Evolutionary conservation across 1,284 basidiomycete species (phyloP).

Genomic region (Irpex lacteus): DNA sequence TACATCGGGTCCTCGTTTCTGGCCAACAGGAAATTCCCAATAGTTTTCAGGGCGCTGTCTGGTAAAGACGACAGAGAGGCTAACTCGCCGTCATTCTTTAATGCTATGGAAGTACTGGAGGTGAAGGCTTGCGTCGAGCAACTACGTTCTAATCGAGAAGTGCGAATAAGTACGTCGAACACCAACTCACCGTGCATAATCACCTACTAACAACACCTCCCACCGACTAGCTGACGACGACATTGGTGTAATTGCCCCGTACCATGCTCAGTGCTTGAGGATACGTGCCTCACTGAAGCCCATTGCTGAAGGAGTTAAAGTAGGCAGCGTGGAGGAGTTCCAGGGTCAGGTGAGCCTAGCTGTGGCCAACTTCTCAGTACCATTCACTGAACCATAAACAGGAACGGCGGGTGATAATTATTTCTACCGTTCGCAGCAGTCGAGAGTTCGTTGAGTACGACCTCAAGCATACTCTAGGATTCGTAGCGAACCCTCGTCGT

Average conservation of each 20-base stretch:
- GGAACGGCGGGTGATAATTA: slow-evolving; percentile 43
- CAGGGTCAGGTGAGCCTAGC: slow-evolving; percentile 53
- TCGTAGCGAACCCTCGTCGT: slow-evolving; percentile 42
- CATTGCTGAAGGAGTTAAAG: slow-evolving; percentile 40
- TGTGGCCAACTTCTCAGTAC: background rate
- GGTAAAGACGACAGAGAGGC: slow-evolving; percentile 41
- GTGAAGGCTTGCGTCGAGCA: slow-evolving; percentile 39
- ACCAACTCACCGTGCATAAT: background rate
- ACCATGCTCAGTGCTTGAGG: slow-evolving; percentile 50
- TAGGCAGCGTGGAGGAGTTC: slow-evolving; percentile 62
- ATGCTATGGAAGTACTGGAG: slow-evolving; percentile 39
- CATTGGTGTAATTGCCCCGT: slow-evolving; percentile 55
- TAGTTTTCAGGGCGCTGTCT: slow-evolving; percentile 43
- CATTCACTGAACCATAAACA: slow-evolving; percentile 8
- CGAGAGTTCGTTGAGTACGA: slow-evolving; percentile 36
- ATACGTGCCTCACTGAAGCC: slow-evolving; percentile 37
- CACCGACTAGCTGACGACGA: slow-evolving; percentile 34
- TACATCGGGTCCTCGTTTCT: slow-evolving; percentile 34
- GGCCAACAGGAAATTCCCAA: slow-evolving; percentile 35
- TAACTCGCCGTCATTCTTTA: slow-evolving; percentile 44
- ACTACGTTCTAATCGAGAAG: slow-evolving; percentile 27
- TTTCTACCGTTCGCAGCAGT: slow-evolving; percentile 46
- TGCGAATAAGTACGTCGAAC: slow-evolving; percentile 31
- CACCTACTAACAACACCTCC: background rate
- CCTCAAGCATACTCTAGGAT: slow-evolving; percentile 42